Evolutionary conservation across 352 stramenopile genomes (phyloP).

Genomic region (Phytopythium oedochilum): DNA sequence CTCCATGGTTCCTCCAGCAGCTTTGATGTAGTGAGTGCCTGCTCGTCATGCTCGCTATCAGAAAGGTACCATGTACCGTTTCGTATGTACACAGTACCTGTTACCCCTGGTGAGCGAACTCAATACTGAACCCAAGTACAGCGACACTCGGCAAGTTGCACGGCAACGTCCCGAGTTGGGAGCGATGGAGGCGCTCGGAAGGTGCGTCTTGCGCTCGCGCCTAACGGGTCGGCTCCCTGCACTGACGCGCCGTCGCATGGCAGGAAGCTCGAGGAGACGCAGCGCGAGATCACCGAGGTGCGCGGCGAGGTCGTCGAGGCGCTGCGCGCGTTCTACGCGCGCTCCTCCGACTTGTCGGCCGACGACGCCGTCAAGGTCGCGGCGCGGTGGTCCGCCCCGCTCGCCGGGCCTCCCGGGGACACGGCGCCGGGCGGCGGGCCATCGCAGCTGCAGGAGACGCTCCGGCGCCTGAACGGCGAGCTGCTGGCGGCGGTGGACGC

Average conservation of each 20-base stretch:
- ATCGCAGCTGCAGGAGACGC: conserved; percentile 47
- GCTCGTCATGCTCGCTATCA: no score
- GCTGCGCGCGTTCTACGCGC: conserved; percentile 64
- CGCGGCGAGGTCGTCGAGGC: conserved; percentile 48
- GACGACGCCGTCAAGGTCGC: conserved; percentile 63
- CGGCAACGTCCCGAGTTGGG: background rate
- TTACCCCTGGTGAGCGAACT: no score
- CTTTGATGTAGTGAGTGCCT: no score
- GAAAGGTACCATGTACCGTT: no score
- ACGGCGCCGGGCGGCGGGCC: conserved; percentile 2
- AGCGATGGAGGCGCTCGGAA: conserved; percentile 1
- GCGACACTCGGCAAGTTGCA: no score
- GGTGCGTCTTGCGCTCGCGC: background rate
- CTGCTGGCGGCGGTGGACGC: conserved; percentile 45
- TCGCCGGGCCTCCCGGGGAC: background rate
- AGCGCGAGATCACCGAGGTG: conserved; percentile 55
- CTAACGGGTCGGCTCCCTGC: no score
- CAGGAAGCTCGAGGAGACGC: conserved; percentile 68
- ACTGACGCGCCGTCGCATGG: no score
- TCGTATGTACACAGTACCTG: no score
- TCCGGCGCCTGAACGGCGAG: conserved; percentile 32
- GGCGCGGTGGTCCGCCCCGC: conserved; percentile 28
- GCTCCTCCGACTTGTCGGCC: conserved; percentile 39
- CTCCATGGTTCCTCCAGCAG: background rate
- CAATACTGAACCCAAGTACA: no score